These are phyloP conservation scores for Breynia disticha DNA, from an alignment of 441 rosid genomes.

Conservation along the genomic window DNA sequence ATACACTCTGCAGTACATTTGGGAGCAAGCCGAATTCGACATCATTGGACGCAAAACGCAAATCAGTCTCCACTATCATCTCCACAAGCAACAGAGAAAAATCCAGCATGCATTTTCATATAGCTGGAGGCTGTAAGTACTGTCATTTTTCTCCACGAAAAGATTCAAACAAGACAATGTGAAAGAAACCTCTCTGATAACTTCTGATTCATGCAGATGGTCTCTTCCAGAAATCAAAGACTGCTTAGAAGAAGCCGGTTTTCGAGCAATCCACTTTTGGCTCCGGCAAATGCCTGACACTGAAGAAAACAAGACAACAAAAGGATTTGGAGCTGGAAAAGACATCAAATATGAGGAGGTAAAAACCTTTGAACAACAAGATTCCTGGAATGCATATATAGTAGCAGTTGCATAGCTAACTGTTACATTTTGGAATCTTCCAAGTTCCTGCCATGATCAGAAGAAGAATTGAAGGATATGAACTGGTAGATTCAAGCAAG, in stretches of 20 bases:
- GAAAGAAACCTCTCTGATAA: background rate
- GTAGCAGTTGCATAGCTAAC: conserved; percentile 39
- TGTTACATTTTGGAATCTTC: background rate
- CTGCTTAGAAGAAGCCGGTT: conserved; percentile 84
- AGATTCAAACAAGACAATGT: background rate
- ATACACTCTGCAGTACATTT: conserved; percentile 45
- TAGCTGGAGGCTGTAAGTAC: conserved; percentile 81
- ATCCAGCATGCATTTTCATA: conserved; percentile 77
- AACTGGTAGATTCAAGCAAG: too few relatives aligned
- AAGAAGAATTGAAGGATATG: too few relatives aligned
- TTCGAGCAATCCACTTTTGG: conserved; percentile 74
- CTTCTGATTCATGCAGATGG: conserved; percentile 42
- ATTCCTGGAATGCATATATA: conserved; percentile 88
- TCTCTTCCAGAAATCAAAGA: conserved; percentile 79
- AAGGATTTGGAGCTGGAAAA: conserved; percentile 58
- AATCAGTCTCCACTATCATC: conserved; percentile 82
- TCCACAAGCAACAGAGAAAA: conserved; percentile 65
- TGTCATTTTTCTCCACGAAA: conserved; percentile 1
- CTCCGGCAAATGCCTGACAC: conserved; percentile 72
- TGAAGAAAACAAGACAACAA: conserved; percentile 39
- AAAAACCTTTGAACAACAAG: conserved; percentile 51
- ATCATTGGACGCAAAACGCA: conserved; percentile 67
- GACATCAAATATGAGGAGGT: conserved; percentile 69
- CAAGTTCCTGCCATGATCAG: too few relatives aligned
- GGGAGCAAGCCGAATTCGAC: conserved; percentile 93